phyloP scores from a whole-genome alignment of 1,284 basidiomycete species.

The Peniophora sp. region DNA sequence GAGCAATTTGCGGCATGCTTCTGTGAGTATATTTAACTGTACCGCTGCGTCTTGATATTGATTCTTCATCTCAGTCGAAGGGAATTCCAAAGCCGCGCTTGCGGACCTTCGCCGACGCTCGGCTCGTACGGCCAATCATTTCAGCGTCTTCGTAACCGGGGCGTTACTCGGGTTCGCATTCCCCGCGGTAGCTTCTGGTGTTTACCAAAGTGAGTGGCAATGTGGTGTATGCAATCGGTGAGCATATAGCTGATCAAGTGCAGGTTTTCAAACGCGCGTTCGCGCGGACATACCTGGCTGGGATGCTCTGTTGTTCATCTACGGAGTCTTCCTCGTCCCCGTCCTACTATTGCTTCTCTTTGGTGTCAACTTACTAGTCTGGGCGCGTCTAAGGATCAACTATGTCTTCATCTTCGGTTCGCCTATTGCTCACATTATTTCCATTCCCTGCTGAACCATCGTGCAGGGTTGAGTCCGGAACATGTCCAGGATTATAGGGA shows the following conservation, averaged over 20 bases:
- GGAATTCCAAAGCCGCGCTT: constrained; percentile 77
- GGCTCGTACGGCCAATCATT: constrained; percentile 62
- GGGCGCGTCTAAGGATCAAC: constrained; percentile 75
- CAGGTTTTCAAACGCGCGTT: constrained; percentile 57
- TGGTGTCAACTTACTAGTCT: constrained; percentile 75
- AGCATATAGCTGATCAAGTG: background rate
- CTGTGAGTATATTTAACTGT: constrained; percentile 39
- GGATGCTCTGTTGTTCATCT: constrained; percentile 75
- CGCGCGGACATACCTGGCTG: constrained; percentile 60
- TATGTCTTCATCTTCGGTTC: constrained; percentile 87
- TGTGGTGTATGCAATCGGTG: constrained; percentile 4
- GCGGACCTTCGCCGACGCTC: constrained; percentile 55
- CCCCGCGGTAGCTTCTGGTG: constrained; percentile 66
- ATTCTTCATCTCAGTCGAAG: constrained; percentile 48
- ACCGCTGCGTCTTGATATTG: background rate
- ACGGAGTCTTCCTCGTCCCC: constrained; percentile 71
- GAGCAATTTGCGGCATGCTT: constrained; percentile 67
- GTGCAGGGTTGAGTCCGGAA: constrained; percentile 66
- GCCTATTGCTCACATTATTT: constrained; percentile 10
- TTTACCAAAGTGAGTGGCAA: constrained; percentile 58
- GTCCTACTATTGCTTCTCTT: constrained; percentile 74
- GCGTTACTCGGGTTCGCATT: constrained; percentile 70
- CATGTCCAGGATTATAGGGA: constrained; percentile 74
- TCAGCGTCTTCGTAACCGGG: constrained; percentile 71
- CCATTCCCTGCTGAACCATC: background rate